phyloP scores from a whole-genome alignment of 495 filamentous ascomycete species.

The Penicillium tannophilum region DNA sequence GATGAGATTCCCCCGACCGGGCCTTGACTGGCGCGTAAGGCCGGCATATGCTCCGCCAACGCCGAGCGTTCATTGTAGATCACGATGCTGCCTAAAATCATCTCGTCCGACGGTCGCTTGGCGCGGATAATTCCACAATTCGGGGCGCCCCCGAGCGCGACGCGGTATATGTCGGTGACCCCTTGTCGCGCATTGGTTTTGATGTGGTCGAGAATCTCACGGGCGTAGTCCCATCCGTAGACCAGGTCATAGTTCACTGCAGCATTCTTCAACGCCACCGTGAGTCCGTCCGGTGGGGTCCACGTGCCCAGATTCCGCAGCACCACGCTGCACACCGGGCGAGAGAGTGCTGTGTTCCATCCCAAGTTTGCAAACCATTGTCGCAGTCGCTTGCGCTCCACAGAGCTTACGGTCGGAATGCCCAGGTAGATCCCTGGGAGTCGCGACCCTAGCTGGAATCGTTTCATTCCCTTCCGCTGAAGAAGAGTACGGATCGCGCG shows the following conservation, averaged over 20 bases:
- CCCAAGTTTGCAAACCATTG: constrained; percentile 69
- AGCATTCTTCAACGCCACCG: constrained; percentile 68
- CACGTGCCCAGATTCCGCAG: constrained; percentile 69
- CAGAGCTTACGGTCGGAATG: constrained; percentile 63
- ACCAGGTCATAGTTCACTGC: constrained; percentile 67
- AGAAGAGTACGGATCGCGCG: constrained; percentile 74
- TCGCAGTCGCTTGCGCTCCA: constrained; percentile 62
- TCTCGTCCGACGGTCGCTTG: constrained; percentile 66
- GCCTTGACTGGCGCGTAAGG: constrained; percentile 52
- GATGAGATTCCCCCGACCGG: constrained; percentile 74
- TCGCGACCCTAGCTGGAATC: constrained; percentile 76
- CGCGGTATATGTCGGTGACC: constrained; percentile 78
- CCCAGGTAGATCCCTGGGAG: constrained; percentile 80
- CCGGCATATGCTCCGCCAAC: constrained; percentile 70
- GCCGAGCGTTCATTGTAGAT: constrained; percentile 70
- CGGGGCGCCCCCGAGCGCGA: constrained; percentile 71
- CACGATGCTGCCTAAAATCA: constrained; percentile 78
- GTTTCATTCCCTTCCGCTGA: constrained; percentile 66
- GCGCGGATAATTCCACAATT: constrained; percentile 82
- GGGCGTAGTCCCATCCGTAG: constrained; percentile 76
- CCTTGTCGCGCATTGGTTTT: constrained; percentile 75
- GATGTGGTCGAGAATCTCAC: constrained; percentile 73
- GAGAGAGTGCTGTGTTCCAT: constrained; percentile 66
- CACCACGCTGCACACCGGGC: constrained; percentile 65
- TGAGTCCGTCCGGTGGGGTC: constrained; percentile 72